Evolutionary conservation across 192 early-diverging fungal species (phyloP).

Genomic region (Glomus cerebriforme): DNA sequence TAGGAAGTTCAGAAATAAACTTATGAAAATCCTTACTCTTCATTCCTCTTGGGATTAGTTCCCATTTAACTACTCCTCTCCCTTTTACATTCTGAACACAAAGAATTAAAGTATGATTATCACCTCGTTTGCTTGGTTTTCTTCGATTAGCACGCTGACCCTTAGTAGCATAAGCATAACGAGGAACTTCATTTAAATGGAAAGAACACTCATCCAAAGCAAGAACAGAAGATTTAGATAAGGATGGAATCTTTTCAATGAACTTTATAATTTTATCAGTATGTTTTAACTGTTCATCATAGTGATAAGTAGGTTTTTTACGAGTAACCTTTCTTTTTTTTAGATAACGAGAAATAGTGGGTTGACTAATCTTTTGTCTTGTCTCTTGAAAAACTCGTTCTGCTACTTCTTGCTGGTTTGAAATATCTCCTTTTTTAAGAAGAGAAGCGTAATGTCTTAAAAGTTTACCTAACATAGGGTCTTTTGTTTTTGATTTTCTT

Average conservation of each 20-base stretch:
- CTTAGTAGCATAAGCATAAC: background rate
- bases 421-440: conserved; percentile 9
- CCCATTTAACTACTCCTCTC: no score
- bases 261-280: background rate
- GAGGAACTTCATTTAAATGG: conserved; percentile 11
- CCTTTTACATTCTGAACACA: conserved; percentile 10
- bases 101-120: conserved; percentile 7
- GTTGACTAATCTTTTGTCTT: conserved; percentile 19
- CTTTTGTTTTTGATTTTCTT: background rate
- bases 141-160: background rate
- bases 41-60: no score
- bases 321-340: conserved; percentile 3
- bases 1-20: no score
- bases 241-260: background rate
- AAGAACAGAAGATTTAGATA: conserved; percentile 1
- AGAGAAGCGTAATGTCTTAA: background rate
- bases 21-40: no score
- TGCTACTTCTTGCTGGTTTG: conserved; percentile 1
- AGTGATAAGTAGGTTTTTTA: background rate
- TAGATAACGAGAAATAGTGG: conserved; percentile 5
- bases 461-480: background rate
- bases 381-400: background rate
- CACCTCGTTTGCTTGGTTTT: conserved; percentile 2
- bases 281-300: conserved; percentile 7
- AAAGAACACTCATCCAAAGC: conserved; percentile 12